phyloP scores from a whole-genome alignment of 2,329 filamentous ascomycete genomes.

The Apiospora kogelbergensis region DNA sequence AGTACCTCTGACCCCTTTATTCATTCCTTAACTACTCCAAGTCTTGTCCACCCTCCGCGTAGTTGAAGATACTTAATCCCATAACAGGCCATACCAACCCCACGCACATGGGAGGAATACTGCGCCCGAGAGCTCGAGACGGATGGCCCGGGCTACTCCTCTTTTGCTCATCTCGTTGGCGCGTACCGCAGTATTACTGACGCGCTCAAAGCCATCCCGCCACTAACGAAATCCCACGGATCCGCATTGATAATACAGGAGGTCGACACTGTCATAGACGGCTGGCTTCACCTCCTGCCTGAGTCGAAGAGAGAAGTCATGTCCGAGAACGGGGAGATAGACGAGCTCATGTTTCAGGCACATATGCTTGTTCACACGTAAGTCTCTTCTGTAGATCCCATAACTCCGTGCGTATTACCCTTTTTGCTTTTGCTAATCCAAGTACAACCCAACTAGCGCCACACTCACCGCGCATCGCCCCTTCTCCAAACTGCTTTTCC shows the following conservation, averaged over 20 bases:
- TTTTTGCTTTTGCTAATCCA: background rate
- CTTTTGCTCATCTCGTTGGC: conserved; percentile 66
- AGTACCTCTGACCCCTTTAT: no score
- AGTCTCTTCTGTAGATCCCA: conserved; percentile 8
- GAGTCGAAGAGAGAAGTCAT: conserved; percentile 32
- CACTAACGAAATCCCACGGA: conserved; percentile 20
- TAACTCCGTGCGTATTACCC: no score
- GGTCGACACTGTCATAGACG: conserved; percentile 37
- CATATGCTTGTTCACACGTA: conserved; percentile 27
- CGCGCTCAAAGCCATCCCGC: conserved; percentile 27
- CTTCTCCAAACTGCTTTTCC: conserved; percentile 38
- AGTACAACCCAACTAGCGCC: conserved; percentile 22
- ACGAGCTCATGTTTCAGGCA: conserved; percentile 32
- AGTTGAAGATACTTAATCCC: conserved; percentile 30
- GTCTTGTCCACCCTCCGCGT: background rate
- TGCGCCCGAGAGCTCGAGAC: conserved; percentile 60
- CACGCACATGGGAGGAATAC: conserved; percentile 58
- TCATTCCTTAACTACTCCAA: background rate
- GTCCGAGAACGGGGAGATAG: conserved; percentile 26
- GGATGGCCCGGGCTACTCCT: conserved; percentile 57
- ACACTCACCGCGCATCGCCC: conserved; percentile 38
- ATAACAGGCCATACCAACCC: conserved; percentile 36
- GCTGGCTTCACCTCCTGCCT: conserved; percentile 39
- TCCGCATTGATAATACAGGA: conserved; percentile 31
- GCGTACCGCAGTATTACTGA: conserved; percentile 45